Evolutionary conservation across 108 stramenopile species (phyloP).

Genomic region (Epithemia pelagica): DNA sequence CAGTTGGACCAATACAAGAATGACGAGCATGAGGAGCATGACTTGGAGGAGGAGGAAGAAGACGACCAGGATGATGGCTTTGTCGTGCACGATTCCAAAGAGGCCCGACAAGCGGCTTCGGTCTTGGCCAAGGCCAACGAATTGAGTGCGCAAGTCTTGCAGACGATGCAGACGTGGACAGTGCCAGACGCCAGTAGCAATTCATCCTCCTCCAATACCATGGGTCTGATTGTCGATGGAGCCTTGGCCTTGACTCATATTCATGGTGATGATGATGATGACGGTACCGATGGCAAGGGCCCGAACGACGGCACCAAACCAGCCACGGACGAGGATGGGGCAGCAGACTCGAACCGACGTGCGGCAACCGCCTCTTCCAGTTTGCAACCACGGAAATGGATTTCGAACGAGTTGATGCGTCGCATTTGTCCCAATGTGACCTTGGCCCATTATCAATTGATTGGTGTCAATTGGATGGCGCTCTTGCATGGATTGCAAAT

Average conservation of each 20-base stretch:
- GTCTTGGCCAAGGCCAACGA: conserved; percentile 59
- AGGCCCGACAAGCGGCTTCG: conserved; percentile 50
- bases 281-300: background rate
- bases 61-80: conserved; percentile 29
- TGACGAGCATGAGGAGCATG: conserved; percentile 16
- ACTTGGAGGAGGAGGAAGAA: conserved; percentile 32
- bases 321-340: background rate
- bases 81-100: conserved; percentile 39
- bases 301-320: conserved; percentile 3
- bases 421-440: conserved; percentile 49
- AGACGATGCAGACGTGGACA: conserved; percentile 49
- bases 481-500: conserved; percentile 65
- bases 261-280: conserved; percentile 1
- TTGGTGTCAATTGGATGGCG: conserved; percentile 87
- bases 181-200: background rate
- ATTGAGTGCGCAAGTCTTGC: conserved; percentile 58
- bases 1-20: conserved; percentile 6
- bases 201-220: conserved; percentile 1
- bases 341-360: too few species aligned
- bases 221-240: conserved; percentile 60
- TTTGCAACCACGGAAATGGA: conserved; percentile 29
- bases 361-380: background rate
- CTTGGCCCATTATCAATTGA: conserved; percentile 72
- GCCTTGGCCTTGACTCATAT: conserved; percentile 32
- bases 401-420: conserved; percentile 50